These are phyloP conservation scores for Apium graveolens DNA, from an alignment of 129 eudicot species.

Conservation along the genomic window DNA sequence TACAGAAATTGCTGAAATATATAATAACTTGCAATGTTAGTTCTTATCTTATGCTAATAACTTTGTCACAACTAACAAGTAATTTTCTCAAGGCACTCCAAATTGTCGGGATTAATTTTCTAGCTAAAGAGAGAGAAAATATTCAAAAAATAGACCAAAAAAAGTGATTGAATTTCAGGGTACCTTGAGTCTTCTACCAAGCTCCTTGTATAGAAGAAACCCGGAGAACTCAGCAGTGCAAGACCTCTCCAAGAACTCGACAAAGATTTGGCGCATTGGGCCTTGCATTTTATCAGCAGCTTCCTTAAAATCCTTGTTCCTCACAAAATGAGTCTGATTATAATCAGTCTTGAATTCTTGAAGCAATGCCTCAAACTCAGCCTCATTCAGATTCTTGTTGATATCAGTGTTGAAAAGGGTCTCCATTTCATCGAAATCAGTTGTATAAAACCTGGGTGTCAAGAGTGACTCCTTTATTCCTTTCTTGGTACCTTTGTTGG, in stretches of 20 bases:
- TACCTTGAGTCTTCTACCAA: constrained; percentile 99
- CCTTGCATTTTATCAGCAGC: constrained; percentile 92
- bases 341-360: constrained; percentile 97
- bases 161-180: neutral
- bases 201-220: constrained; percentile 89
- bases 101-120: neutral
- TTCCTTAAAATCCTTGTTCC: constrained; percentile 92
- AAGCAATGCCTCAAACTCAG: constrained; percentile 75
- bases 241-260: constrained; percentile 95
- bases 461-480: constrained; percentile 67
- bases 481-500: constrained; percentile 35
- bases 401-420: constrained; percentile 77
- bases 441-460: constrained; percentile 93
- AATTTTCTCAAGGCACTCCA: neutral
- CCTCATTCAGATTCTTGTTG: constrained; percentile 84
- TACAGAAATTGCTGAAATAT: neutral
- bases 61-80: neutral
- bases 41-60: neutral
- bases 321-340: constrained; percentile 92
- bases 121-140: neutral
- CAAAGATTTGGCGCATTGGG: constrained; percentile 73
- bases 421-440: constrained; percentile 98
- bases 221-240: constrained; percentile 99
- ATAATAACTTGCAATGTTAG: neutral
- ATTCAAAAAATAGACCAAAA: neutral